Evolutionary conservation across 805 yeast species (phyloP).

Genomic region (Jamesozyma rosinii): DNA sequence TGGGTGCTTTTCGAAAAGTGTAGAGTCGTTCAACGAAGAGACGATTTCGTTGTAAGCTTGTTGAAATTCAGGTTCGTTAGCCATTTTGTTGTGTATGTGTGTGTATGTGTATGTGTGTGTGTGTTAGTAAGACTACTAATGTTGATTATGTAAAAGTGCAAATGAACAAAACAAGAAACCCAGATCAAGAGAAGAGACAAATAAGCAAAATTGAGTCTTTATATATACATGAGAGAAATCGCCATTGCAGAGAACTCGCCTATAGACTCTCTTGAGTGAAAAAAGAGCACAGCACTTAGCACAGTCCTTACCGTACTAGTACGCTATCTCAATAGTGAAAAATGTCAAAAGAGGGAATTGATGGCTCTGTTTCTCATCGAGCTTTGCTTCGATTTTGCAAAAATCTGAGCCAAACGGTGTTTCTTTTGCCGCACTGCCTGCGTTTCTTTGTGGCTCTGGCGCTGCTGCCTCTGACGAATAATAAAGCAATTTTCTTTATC

Average conservation of each 20-base stretch:
- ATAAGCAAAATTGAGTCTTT: neutral
- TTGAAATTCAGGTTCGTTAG: conserved; percentile 90
- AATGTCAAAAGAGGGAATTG: too few relatives aligned
- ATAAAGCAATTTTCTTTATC: neutral
- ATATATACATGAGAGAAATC: too few relatives aligned
- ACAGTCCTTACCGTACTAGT: too few relatives aligned
- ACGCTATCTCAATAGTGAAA: too few relatives aligned
- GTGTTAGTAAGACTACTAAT: neutral
- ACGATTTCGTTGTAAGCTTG: conserved; percentile 95
- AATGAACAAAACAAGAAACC: neutral
- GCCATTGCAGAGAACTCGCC: too few relatives aligned
- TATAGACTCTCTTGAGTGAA: too few relatives aligned
- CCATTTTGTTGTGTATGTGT: neutral
- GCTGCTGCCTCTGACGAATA: neutral
- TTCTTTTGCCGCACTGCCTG: neutral
- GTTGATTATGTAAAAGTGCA: neutral
- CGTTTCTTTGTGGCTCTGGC: neutral
- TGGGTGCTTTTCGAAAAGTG: conserved; percentile 82
- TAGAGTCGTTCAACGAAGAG: conserved; percentile 81
- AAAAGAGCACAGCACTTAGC: too few relatives aligned
- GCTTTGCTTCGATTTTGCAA: too few relatives aligned
- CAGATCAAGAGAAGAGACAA: neutral
- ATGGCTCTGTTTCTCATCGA: too few relatives aligned
- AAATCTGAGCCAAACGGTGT: too few relatives aligned
- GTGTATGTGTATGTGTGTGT: neutral